These are phyloP conservation scores for Ampelocalamus luodianensis DNA, from an alignment of 176 grass and related monocot genomes.

Conservation along the genomic window DNA sequence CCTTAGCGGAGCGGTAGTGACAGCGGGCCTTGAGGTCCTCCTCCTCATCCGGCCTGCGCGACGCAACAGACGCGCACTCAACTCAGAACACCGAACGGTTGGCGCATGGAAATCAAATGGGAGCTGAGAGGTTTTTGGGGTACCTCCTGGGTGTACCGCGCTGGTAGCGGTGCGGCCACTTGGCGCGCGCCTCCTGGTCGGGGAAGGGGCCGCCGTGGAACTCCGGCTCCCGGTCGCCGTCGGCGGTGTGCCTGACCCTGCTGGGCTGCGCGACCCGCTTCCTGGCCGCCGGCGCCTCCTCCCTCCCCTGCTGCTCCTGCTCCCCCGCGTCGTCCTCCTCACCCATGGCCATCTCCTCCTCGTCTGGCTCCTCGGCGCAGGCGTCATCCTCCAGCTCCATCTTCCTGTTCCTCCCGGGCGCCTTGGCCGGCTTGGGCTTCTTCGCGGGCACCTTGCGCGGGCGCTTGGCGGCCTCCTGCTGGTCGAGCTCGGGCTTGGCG, in stretches of 20 bases:
- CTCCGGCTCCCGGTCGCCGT: conserved; percentile 3
- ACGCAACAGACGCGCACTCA: not conserved
- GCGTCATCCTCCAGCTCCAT: not conserved
- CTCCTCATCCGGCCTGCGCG: conserved; percentile 43
- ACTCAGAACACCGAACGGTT: too few species aligned
- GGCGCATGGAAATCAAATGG: not conserved
- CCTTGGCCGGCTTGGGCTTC: conserved; percentile 29
- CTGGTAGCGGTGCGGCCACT: conserved; percentile 70
- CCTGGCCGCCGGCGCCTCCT: not conserved
- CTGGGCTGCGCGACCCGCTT: conserved; percentile 46
- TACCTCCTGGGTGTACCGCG: not conserved
- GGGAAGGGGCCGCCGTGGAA: conserved; percentile 52
- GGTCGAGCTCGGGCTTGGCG: not conserved
- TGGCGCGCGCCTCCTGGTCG: conserved; percentile 46
- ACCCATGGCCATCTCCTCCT: conserved; percentile 47
- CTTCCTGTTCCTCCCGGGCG: conserved; percentile 17
- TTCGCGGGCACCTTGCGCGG: not conserved
- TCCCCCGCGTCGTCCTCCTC: conserved; percentile 28
- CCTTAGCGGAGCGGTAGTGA: conserved; percentile 60
- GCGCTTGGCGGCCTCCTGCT: too few species aligned
- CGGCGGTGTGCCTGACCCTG: conserved; percentile 1
- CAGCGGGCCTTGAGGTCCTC: conserved; percentile 38
- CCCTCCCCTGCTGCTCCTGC: not conserved
- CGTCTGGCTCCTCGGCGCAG: conserved; percentile 39
- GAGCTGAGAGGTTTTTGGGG: too few species aligned